These are phyloP conservation scores for Fragaria iinumae DNA, from an alignment of 306 rosid species.

Conservation along the genomic window DNA sequence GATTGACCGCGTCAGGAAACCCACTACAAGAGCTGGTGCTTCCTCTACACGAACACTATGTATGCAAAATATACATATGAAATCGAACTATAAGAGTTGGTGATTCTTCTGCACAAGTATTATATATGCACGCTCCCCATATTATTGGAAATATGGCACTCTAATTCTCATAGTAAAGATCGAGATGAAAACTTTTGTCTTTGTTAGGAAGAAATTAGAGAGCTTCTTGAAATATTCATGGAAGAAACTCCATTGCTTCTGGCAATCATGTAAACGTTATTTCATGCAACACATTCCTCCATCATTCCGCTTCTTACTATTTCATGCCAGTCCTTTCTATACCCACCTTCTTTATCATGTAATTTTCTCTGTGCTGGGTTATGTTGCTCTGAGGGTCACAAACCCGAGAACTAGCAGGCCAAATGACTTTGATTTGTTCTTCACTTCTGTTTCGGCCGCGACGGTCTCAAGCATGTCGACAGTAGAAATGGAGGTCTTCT, in stretches of 20 bases:
- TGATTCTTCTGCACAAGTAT: too few species aligned
- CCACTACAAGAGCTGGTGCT: too few species aligned
- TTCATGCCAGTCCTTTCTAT: background rate
- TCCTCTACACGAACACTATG: too few species aligned
- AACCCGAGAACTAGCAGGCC: slow-evolving; percentile 31
- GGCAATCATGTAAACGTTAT: background rate
- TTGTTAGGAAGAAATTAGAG: too few species aligned
- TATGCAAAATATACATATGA: too few species aligned
- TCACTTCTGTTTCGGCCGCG: slow-evolving; percentile 64
- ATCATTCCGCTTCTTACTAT: too few species aligned
- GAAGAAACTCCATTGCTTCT: background rate
- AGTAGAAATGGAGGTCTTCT: too few species aligned
- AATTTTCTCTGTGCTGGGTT: slow-evolving; percentile 43
- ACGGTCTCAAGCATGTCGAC: slow-evolving; percentile 65
- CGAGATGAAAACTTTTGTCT: background rate
- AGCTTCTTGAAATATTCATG: background rate
- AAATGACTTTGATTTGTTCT: slow-evolving; percentile 41
- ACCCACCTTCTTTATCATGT: slow-evolving; percentile 39
- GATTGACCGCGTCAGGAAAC: too few species aligned
- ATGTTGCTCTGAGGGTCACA: slow-evolving; percentile 38
- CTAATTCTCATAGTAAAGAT: too few species aligned
- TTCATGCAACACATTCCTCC: background rate
- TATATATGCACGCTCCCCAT: too few species aligned
- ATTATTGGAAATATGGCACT: too few species aligned
- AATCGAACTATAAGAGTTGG: too few species aligned